These are phyloP conservation scores for Zasmidium angulare DNA, from an alignment of 2,329 filamentous ascomycete species.

Conservation along the genomic window DNA sequence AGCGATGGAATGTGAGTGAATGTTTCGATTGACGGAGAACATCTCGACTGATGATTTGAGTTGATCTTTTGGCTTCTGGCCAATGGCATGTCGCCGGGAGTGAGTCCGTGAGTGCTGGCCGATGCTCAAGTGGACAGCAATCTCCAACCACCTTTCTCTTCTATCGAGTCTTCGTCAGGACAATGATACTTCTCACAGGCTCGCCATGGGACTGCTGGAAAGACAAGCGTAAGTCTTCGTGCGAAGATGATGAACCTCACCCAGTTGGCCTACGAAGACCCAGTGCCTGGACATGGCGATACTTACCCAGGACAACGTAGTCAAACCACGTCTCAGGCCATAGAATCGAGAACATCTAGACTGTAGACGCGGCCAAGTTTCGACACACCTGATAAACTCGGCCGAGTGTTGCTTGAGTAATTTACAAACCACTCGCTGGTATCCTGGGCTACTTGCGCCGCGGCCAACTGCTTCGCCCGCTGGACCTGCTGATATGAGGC, in stretches of 20 bases:
- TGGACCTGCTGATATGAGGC: not conserved
- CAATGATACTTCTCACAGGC: no score
- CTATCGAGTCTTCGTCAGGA: no score
- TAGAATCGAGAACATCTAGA: no score
- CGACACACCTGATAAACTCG: not conserved
- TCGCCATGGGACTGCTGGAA: no score
- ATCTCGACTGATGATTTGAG: not conserved
- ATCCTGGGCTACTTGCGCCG: constrained; percentile 1
- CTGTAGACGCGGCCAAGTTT: not conserved
- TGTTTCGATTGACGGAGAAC: no score
- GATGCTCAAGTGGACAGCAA: not conserved
- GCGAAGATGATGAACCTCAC: no score
- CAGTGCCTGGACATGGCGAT: no score
- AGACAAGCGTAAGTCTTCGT: no score
- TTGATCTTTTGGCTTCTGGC: not conserved
- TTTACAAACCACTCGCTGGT: not conserved
- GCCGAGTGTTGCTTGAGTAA: not conserved
- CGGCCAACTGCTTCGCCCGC: not conserved
- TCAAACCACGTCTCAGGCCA: no score
- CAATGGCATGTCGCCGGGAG: not conserved
- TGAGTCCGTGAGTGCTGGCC: not conserved
- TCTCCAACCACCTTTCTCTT: not conserved
- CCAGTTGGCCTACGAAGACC: no score
- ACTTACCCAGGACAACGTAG: no score
- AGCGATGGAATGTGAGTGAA: not conserved